Base-by-base conservation (phyloP, 2,329 filamentous ascomycete genomes). In the Talaromyces sp. region DNA sequence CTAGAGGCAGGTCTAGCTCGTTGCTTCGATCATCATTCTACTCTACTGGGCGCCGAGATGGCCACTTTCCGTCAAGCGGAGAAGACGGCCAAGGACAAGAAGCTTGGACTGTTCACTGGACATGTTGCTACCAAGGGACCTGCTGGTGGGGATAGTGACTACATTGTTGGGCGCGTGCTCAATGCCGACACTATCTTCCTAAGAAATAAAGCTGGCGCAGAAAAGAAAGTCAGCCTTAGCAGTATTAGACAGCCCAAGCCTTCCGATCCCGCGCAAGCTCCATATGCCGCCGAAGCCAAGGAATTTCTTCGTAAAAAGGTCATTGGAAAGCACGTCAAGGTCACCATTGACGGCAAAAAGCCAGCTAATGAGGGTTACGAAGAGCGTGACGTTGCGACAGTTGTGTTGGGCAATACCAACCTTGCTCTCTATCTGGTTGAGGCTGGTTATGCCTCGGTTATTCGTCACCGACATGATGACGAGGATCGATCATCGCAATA, bases 1-100 rank as follows among this genome's bases (percentile, higher is more conserved):
- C 87, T 99, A 52, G 88, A 94, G 72, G 91, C 93, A 62, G 95
- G 95, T 71, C 84, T 98, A 64, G 95, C 94, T 47, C 87, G 92
- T 73, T 98, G 94, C 82, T 93, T 93, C 69, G 95, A 99, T 78
- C 93, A 95, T 79, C 95, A 99, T 81, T 96, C 94, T 0, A 96
- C 93, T 45, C 84, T 97, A 81, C 86, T 99, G 11, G 95, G 95
- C 52, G 82, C 87, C 59, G 91, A 94, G 72, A 99, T 99, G 95
- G 89, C 90, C 49, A 78, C 86, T 65, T 87, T 98, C 65, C 88
- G 95, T 68, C 87, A 91, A 69, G 93, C 95, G 1, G 95, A 99
- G 81, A 94, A 91, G 77, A 82, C 86, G 66, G 95, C 95, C 4
- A 93, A 93, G 79, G 86, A 88, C 69, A 86, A 86, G 69, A 90